Evolutionary conservation across 2,329 filamentous ascomycete genomes (phyloP), one percentile per base, ranked within the genome.

Genomic region (Chalara sp.): DNA sequence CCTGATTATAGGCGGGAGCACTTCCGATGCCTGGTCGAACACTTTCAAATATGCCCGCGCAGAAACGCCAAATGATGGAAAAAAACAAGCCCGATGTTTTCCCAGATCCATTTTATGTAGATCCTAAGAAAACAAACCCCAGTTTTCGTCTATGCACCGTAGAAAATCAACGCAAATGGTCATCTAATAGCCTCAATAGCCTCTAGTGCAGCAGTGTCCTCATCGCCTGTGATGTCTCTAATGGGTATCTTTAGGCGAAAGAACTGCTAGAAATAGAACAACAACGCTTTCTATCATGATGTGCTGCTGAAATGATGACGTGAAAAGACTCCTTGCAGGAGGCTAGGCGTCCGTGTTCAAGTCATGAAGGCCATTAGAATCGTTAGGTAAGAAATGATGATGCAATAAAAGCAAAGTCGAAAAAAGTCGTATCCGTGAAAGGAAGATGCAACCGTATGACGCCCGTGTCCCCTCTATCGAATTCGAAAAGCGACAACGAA

Each of bases 401-500:
- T 10, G n/a, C 35, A 37, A 37, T 8, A n/a, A 37, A n/a, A 37
- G n/a, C 35, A n/a, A 37, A 21, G 21, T 21, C 21, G 21, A 21
- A 21, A n/a, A 10, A 37, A n/a, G 35, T 37, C 35, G 35, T 37
- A 37, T 37, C 35, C 35, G 35, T n/a, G 35, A n/a, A 37, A 40
- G 43, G 30, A n/a, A 37, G 35, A 37, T 37, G n/a, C 8, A 37
- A 37, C 35, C 35, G 8, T 37, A 37, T 37, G 35, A 37, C 35
- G 35, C 35, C 35, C 8, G n/a, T 37, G 35, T 21, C 35, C 35
- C 35, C 35, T 37, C 35, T 37, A 37, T 37, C 35, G n/a, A 37
- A 37, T 37, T n/a, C 46, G 41, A 51, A 58, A 58, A 59, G 58
- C 48, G 55, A 58, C 55, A 55, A 56, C 54, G 54, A 51, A 56